These are phyloP conservation scores for Uncinocarpus reesii DNA, from an alignment of 2,329 filamentous ascomycete species.

Conservation along the genomic window DNA sequence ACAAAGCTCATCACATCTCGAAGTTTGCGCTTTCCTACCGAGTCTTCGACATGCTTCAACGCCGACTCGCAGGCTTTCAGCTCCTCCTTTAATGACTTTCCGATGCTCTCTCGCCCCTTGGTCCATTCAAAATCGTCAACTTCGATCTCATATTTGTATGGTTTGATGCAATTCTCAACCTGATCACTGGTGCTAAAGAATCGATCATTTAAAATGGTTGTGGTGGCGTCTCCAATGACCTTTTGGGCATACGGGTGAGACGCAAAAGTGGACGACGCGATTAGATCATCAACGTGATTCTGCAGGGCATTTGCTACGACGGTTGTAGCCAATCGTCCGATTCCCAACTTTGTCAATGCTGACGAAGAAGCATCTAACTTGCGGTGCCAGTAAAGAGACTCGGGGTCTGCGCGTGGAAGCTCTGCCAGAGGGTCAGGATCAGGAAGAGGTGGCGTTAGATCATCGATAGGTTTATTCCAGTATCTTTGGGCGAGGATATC, in stretches of 20 bases:
- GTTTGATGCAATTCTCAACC: constrained; percentile 97
- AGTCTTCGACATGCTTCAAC: constrained; percentile 61
- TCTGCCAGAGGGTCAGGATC: constrained; percentile 65
- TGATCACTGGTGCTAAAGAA: constrained; percentile 97
- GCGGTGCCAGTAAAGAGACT: constrained; percentile 82
- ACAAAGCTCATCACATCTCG: constrained; percentile 85
- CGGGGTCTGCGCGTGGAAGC: constrained; percentile 72
- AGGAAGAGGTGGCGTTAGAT: constrained; percentile 55
- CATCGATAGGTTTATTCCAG: constrained; percentile 93
- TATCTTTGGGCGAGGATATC: constrained; percentile 88
- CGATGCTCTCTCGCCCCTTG: constrained; percentile 72
- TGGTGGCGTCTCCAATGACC: constrained; percentile 84
- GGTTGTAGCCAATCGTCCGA: constrained; percentile 82
- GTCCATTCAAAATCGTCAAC: constrained; percentile 84
- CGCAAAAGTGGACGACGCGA: constrained; percentile 72
- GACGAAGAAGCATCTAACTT: constrained; percentile 89
- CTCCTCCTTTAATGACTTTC: constrained; percentile 73
- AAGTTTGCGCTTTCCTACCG: constrained; percentile 71
- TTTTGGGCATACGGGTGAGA: constrained; percentile 84
- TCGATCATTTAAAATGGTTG: constrained; percentile 80
- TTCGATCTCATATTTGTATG: constrained; percentile 96
- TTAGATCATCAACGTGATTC: constrained; percentile 66
- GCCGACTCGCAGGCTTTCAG: constrained; percentile 73
- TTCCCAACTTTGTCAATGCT: constrained; percentile 82
- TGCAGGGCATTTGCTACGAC: constrained; percentile 85